Base-by-base conservation (phyloP, 2,329 filamentous ascomycete species). In the Raffaelea albimanens region DNA sequence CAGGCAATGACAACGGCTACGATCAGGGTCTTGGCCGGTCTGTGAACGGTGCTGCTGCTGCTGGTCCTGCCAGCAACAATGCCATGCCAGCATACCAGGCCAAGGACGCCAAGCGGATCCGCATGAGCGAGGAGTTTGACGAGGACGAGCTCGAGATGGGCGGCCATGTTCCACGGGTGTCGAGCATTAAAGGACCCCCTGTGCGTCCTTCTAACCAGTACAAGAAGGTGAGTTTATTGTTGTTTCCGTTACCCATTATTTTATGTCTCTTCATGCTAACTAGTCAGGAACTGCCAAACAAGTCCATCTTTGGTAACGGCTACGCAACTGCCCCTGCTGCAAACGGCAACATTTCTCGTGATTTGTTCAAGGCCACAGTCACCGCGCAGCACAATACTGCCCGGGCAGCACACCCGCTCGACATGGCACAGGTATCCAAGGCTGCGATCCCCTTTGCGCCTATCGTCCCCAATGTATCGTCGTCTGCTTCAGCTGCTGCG, bases 371-470 rank as follows among this genome's bases (percentile, higher is more conserved):
- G 64, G 68, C 76, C 8, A 80, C 78, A 0, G 74, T 84, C 44
- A 81, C 78, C 14, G 71, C 73, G 19, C 85, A 88, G 57, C 82
- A 87, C 54, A 76, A 79, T 56, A 78, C 85, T 34, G 65, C 69
- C 45, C 82, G 84, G 61, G 67, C 75, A 3, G 73, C 70, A 1
- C 82, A 89, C 57, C 85, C 85, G 2, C 70, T 89, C 59, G 87
- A 93, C 56, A 89, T 91, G 79, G 79, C 84, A n/a, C 86, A 91
- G 60, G 82, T 91, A 50, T 86, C 87, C 8, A 95, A 85, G 65
- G 86, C 81, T n/a, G 82, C 85, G 23, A 96, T 96, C 56, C 86
- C 88, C 2, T 96, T 96, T 60, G 88, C 88, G 7, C n/a, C n/a
- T n/a, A n/a, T n/a, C n/a, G n/a, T n/a, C n/a, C 78, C 90, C 19